Base-by-base conservation (phyloP, 2,329 filamentous ascomycete genomes). In the Colletotrichum liaoningense region DNA sequence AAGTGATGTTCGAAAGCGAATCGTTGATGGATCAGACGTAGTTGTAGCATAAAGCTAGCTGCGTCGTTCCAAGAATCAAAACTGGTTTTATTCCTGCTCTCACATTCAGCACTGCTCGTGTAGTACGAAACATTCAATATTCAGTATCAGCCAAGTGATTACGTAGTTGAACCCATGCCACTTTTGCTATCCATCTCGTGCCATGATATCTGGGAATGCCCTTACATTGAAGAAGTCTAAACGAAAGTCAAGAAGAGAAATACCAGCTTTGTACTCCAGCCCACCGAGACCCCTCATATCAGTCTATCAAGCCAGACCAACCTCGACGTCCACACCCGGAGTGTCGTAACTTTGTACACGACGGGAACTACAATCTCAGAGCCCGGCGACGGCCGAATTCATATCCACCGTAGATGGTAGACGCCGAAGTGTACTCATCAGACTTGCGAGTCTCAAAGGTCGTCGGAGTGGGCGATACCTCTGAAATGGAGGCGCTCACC, bases 201-300 rank as follows among this genome's bases (percentile, higher is more conserved):
- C 38, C 54, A 22, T 33, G 42, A 58, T 30, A 49, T 56, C n/a
- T 33, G 26, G 54, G 19, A 38, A 55, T 33, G 12, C 58, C 28
- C 59, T 26, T 19, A 24, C 11, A 35, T 11, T 35, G 42, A 28
- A 49, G 11, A 49, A 24, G 60, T 65, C 59, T 65, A 60, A 73
- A 70, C 8, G 70, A 73, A 70, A 14, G 70, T 70, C 59, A 70
- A 70, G 70, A 73, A 73, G 46, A 42, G 70, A 70, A 73, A 28
- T 24, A 26, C 33, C 42, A 52, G 22, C 46, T 73, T 73, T 73
- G 55, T 73, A 70, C 59, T 65, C 28, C 54, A 42, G 28, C n/a
- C 67, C n/a, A 24, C 22, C 11, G 3, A 16, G 30, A 12, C 38
- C 11, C 14, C 16, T 6, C 30, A 24, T 5, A 11, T 26, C 33